Percentiles rank a stretch among this genome's conserved stretches.
Conservation (phyloP, 768 basidiomycete genomes). For the Leccinum fibrillosum region DNA sequence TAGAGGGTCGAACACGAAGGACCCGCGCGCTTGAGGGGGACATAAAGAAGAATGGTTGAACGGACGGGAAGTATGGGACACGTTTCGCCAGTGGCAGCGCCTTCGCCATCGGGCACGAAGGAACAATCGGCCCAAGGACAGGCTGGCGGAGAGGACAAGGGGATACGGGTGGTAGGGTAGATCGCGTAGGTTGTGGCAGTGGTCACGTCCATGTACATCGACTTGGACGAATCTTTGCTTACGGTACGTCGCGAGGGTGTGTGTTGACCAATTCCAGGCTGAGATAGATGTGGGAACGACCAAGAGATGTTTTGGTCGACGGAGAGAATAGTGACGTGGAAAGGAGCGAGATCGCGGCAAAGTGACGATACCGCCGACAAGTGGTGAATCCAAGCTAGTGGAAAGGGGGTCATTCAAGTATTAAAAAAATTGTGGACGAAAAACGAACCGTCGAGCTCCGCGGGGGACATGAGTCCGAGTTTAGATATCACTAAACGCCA, state of each 20-base stretch:
- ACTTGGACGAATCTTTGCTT: constrained; percentile 31
- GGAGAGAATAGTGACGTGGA: constrained; percentile 60
- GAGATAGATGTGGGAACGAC: constrained; percentile 45
- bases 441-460: constrained; percentile 64
- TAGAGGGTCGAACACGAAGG: constrained; percentile 48
- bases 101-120: constrained; percentile 33
- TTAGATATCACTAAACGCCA: constrained; percentile 78
- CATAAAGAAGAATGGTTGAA: constrained; percentile 57
- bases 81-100: constrained; percentile 23
- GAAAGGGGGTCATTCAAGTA: neutral
- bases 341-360: constrained; percentile 42
- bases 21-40: constrained; percentile 41
- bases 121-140: constrained; percentile 25
- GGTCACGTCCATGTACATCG: constrained; percentile 33
- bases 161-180: constrained; percentile 40
- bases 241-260: constrained; percentile 27
- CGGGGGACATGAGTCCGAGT: constrained; percentile 54
- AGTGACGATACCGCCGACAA: constrained; percentile 40
- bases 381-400: constrained; percentile 63
- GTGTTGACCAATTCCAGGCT: constrained; percentile 18
- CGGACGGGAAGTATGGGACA: constrained; percentile 49
- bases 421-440: no score
- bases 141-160: constrained; percentile 38
- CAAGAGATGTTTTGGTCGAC: constrained; percentile 60
- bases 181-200: constrained; percentile 49